These are phyloP conservation scores for Nicotiana paniculata DNA, from an alignment of 257 asterid genomes.

Conservation along the genomic window DNA sequence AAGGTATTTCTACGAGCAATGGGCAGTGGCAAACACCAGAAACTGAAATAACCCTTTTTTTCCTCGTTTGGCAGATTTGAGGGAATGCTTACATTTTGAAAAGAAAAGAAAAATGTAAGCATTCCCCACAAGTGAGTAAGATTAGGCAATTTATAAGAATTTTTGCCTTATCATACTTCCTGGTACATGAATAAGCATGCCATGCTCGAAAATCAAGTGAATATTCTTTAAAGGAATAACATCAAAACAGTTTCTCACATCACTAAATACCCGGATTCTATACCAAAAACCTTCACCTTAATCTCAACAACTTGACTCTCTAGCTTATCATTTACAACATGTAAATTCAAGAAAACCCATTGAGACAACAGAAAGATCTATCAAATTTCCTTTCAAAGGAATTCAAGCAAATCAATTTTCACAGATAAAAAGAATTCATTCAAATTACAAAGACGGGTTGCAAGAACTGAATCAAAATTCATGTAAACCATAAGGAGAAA, in stretches of 20 bases:
- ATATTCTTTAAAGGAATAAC: conserved; percentile 47
- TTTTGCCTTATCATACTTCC: conserved; percentile 50
- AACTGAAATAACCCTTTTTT: conserved; percentile 27
- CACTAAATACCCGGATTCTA: conserved; percentile 65
- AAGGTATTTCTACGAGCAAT: background rate
- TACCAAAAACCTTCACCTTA: conserved; percentile 68
- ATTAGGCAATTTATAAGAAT: conserved; percentile 40
- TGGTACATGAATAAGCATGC: conserved; percentile 64
- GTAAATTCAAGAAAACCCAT: conserved; percentile 58
- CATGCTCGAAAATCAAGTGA: conserved; percentile 22
- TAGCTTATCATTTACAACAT: conserved; percentile 33
- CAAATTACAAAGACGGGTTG: conserved; percentile 46
- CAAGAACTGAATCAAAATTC: conserved; percentile 37
- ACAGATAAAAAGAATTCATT: conserved; percentile 44
- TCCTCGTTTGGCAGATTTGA: conserved; percentile 64
- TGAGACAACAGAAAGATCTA: conserved; percentile 66
- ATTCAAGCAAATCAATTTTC: conserved; percentile 49
- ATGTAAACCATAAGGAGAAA: no score
- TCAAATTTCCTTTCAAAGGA: conserved; percentile 49
- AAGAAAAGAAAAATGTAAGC: conserved; percentile 6
- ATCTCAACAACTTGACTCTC: conserved; percentile 70
- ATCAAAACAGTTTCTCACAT: conserved; percentile 58
- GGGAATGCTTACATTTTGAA: conserved; percentile 41
- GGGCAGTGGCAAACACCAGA: background rate
- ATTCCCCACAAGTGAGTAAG: background rate